Conservation (phyloP, 345 rosid species). For the Citrus maxima region DNA sequence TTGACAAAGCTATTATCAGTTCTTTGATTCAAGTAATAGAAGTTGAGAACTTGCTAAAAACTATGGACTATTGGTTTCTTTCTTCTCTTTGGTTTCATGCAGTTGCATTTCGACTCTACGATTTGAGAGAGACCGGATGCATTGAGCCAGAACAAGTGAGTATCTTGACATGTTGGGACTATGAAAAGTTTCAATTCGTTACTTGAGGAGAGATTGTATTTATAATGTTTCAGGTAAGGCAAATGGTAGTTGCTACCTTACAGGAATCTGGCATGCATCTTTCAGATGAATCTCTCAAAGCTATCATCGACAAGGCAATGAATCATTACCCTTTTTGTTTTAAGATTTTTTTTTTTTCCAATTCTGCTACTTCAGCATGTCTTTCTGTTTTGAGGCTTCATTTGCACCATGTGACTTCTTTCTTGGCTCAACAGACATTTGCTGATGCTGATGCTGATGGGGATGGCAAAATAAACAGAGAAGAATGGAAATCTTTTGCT, state of each 20-base stretch:
- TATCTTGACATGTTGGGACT: not conserved
- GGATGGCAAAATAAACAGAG: constrained; percentile 57
- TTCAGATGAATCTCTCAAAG: constrained; percentile 22
- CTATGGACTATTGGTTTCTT: not conserved
- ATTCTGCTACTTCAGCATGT: not conserved
- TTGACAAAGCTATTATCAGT: not conserved
- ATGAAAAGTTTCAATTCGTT: not conserved
- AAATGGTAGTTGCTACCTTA: constrained; percentile 35
- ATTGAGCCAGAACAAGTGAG: constrained; percentile 43
- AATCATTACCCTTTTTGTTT: not conserved
- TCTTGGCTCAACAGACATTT: constrained; percentile 38
- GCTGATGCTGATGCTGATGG: constrained; percentile 47
- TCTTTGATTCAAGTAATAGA: not conserved
- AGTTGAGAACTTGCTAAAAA: not conserved
- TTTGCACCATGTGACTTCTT: not conserved
- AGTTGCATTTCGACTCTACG: constrained; percentile 41
- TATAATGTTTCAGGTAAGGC: constrained; percentile 27
- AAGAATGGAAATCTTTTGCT: constrained; percentile 50
- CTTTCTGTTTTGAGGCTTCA: not conserved
- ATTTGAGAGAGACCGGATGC: constrained; percentile 35
- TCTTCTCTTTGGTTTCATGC: constrained; percentile 15
- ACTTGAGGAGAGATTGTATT: not conserved
- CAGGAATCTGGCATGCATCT: constrained; percentile 25
- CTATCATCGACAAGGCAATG: constrained; percentile 26
- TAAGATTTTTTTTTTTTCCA: not conserved